Conservation (phyloP, 2,329 filamentous ascomycete species). For the Ascomycota sp. region DNA sequence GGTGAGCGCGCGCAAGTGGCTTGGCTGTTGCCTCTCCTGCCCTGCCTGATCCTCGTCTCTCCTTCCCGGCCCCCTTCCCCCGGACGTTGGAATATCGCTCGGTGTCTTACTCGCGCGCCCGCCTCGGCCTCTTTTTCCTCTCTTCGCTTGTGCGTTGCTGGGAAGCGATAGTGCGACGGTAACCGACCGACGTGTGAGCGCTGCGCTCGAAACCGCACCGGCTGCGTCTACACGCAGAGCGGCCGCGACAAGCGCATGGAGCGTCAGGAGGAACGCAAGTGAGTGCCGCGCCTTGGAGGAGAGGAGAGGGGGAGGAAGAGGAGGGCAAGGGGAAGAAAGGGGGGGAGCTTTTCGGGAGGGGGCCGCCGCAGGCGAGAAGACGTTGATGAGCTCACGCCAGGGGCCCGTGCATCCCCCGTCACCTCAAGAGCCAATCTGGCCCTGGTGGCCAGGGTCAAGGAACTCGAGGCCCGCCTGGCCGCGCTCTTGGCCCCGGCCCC, state of each 20-base stretch:
- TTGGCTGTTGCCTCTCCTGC: neutral
- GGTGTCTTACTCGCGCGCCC: too few relatives aligned
- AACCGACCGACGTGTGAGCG: slow-evolving; percentile 6
- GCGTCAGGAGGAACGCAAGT: slow-evolving; percentile 6
- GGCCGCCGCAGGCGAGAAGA: too few relatives aligned
- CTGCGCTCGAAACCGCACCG: slow-evolving; percentile 3
- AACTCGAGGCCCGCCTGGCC: slow-evolving; percentile 6
- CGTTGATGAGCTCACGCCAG: too few relatives aligned
- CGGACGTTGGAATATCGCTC: too few relatives aligned
- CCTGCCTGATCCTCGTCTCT: too few relatives aligned
- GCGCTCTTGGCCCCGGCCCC: neutral
- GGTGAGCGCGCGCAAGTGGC: slow-evolving; percentile 2
- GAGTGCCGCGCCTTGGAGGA: neutral
- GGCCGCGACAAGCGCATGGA: slow-evolving; percentile 7
- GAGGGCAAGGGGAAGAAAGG: too few relatives aligned
- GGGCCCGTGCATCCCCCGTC: neutral
- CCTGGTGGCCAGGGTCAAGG: slow-evolving; percentile 4
- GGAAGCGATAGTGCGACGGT: slow-evolving; percentile 5
- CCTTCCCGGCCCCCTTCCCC: too few relatives aligned
- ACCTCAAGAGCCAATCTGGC: slow-evolving; percentile 3
- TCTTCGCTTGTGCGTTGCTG: too few relatives aligned
- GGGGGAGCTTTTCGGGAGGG: too few relatives aligned
- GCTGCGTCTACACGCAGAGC: slow-evolving; percentile 6
- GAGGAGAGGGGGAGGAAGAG: too few relatives aligned
- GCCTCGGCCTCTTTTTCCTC: too few relatives aligned